These are phyloP conservation scores for Whalleya microplaca DNA, from an alignment of 2,329 filamentous ascomycete species.

Conservation along the genomic window DNA sequence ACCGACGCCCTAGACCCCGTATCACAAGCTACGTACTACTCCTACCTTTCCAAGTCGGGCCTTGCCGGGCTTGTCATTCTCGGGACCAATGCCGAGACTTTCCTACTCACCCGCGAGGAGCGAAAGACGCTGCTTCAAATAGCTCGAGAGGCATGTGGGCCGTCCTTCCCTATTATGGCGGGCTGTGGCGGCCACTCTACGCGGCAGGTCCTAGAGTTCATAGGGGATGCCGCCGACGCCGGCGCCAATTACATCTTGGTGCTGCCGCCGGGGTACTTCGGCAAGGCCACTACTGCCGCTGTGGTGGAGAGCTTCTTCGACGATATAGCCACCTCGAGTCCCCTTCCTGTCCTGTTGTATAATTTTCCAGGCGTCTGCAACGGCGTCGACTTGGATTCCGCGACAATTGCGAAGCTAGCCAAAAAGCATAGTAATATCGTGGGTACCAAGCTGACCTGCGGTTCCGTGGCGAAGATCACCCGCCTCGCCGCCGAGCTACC, in stretches of 20 bases:
- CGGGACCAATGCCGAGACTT: constrained; percentile 43
- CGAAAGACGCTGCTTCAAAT: constrained; percentile 57
- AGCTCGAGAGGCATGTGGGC: constrained; percentile 57
- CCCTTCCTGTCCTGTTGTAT: constrained; percentile 65
- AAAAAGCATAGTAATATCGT: constrained; percentile 57
- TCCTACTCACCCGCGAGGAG: constrained; percentile 61
- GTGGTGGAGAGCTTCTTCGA: constrained; percentile 64
- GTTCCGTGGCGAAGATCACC: constrained; percentile 63
- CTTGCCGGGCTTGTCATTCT: constrained; percentile 40
- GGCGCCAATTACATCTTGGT: constrained; percentile 66
- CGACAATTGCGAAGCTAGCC: constrained; percentile 59
- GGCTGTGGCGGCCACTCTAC: constrained; percentile 68
- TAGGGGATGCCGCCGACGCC: constrained; percentile 60
- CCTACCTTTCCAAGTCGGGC: constrained; percentile 48
- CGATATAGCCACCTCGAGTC: constrained; percentile 55
- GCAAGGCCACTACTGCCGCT: constrained; percentile 60
- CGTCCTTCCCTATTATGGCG: constrained; percentile 62
- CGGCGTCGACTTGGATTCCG: constrained; percentile 69
- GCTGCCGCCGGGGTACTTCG: constrained; percentile 67
- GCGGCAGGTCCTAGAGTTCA: constrained; percentile 63
- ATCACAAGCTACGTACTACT: constrained; percentile 52
- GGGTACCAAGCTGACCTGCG: constrained; percentile 69
- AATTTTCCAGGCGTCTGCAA: constrained; percentile 73
- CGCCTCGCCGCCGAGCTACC: constrained; percentile 56
- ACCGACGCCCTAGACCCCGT: constrained; percentile 51